phyloP scores from a whole-genome alignment of 352 stramenopile genomes.

The Phytophthora multivora region DNA sequence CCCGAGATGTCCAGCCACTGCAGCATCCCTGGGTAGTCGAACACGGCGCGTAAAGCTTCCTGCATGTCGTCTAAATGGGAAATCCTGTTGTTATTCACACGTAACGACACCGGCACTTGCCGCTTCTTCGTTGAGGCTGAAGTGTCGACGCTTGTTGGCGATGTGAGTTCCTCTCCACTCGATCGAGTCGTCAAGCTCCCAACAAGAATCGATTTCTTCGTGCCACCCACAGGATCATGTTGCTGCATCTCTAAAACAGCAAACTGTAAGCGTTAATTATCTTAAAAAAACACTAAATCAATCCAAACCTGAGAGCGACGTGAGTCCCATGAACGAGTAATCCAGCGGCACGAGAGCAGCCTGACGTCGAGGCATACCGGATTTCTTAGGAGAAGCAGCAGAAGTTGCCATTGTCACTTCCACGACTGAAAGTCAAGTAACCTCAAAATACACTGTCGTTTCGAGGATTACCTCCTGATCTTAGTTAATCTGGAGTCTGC shows the following conservation, averaged over 20 bases:
- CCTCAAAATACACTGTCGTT: constrained; percentile 23
- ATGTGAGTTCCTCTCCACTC: constrained; percentile 4
- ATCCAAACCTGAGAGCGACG: constrained; percentile 49
- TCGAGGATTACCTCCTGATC: not conserved
- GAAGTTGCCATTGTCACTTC: not conserved
- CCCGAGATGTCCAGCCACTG: constrained; percentile 76
- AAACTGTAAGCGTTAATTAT: not conserved
- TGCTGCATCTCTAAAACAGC: constrained; percentile 54
- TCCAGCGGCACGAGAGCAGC: constrained; percentile 44
- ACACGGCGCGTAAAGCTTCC: constrained; percentile 51
- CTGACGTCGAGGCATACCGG: constrained; percentile 16
- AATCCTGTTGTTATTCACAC: constrained; percentile 76
- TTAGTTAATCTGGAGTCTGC: constrained; percentile 28
- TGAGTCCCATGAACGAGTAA: constrained; percentile 77
- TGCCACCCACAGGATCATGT: constrained; percentile 60
- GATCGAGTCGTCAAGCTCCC: constrained; percentile 1
- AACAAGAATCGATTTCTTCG: constrained; percentile 41
- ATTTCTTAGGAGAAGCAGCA: constrained; percentile 12
- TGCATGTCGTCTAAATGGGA: constrained; percentile 54
- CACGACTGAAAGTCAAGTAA: not conserved
- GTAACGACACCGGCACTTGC: constrained; percentile 42
- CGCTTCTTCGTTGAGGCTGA: constrained; percentile 12
- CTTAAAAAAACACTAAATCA: not conserved
- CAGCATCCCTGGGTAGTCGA: constrained; percentile 49
- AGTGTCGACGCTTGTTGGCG: not conserved